Base-by-base conservation (phyloP, 2,329 filamentous ascomycete genomes). In the Fusarium ramigenum region DNA sequence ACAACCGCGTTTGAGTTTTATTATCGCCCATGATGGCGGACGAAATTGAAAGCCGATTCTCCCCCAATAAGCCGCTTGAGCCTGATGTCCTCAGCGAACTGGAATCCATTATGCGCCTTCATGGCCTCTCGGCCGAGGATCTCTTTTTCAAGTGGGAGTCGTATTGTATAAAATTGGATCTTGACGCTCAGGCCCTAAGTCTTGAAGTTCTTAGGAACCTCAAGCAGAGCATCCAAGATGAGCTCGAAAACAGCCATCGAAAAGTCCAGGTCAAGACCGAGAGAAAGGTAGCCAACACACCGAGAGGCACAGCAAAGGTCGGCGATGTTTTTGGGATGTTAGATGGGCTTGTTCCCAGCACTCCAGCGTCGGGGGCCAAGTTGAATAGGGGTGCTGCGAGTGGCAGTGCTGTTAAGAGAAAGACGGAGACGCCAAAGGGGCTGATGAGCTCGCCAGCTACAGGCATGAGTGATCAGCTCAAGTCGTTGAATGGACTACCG, bases 71-170 rank as follows among this genome's bases (percentile, higher is more conserved):
- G 62, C 74, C 88, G 42, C 86, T 98, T 10, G 90, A 94, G 70
- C 85, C 91, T 72, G 96, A 98, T 81, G 89, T 98, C 64, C 85
- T 94, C 73, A 85, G 88, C 60, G 95, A 98, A 84, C 86, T 99
- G 75, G 89, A 93, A 80, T 97, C 94, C 66, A 97, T 97, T 80
- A 89, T 96, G 84, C 91, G 92, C 61, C 87, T 98, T 68, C 94
- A 98, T 83, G 91, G 90, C 53, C 88, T 98, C 69, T 90, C 91
- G 21, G 87, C 91, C 39, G 92, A 98, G 81, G 96, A 98, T 80
- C 87, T 98, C 32, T 98, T 94, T 83, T 98, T 94, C 90, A 98
- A 98, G 87, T 99, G 96, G 96, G 96, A 99, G 82, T 96, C 95
- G 1, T 98, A 98, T 86, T 95, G 93, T 82, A 92, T 99, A 80